phyloP scores from a whole-genome alignment of 768 basidiomycete species.

The Calvatia gigantea region DNA sequence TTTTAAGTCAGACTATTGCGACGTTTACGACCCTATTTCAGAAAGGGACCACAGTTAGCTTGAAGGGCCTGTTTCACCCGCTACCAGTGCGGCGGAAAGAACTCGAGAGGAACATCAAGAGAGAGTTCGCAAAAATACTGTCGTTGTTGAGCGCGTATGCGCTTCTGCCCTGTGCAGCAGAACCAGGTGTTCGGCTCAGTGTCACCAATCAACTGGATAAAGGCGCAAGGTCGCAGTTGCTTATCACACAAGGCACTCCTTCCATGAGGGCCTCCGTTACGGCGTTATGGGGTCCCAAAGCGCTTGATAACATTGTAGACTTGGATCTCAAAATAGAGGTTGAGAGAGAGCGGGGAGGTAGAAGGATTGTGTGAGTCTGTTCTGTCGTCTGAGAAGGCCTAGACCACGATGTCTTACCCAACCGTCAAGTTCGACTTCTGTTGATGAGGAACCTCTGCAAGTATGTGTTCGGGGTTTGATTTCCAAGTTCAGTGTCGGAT shows the following conservation, averaged over 20 bases:
- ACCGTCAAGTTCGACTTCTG: constrained; percentile 1
- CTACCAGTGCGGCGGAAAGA: constrained; percentile 93
- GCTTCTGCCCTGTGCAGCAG: constrained; percentile 77
- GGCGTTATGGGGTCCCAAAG: constrained; percentile 82
- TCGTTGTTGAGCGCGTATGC: constrained; percentile 84
- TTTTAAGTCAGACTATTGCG: background rate
- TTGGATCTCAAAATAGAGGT: constrained; percentile 71
- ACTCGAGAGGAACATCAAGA: constrained; percentile 81
- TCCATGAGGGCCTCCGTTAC: constrained; percentile 62
- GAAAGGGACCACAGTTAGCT: constrained; percentile 82
- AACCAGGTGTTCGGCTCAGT: constrained; percentile 67
- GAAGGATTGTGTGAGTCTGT: constrained; percentile 16
- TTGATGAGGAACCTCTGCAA: constrained; percentile 26
- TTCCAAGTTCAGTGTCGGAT: constrained; percentile 75
- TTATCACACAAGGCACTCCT: constrained; percentile 68
- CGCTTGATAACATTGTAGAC: constrained; percentile 70
- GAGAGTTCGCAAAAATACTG: constrained; percentile 88
- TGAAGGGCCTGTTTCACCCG: constrained; percentile 71
- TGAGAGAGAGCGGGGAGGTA: constrained; percentile 52
- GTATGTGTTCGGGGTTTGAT: constrained; percentile 75
- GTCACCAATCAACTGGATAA: constrained; percentile 67
- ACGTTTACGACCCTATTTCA: constrained; percentile 28
- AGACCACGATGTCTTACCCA: background rate
- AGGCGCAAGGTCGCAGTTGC: constrained; percentile 74
- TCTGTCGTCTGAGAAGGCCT: background rate